phyloP scores from a whole-genome alignment of 768 basidiomycete genomes.

The Leccinellum rugosiceps region DNA sequence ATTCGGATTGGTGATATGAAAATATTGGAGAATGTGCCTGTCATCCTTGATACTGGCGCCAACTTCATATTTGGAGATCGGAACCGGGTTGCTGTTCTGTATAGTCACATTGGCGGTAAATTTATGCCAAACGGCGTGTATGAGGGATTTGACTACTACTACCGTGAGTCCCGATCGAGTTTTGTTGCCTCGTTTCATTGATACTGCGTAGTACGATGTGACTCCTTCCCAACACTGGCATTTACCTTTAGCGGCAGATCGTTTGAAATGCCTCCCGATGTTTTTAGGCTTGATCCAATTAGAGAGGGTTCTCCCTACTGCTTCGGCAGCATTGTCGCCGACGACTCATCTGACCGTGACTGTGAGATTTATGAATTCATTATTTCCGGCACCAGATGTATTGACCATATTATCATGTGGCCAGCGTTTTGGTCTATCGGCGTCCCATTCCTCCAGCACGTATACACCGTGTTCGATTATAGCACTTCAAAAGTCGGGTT shows the following conservation, averaged over 20 bases:
- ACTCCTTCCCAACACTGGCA: not conserved
- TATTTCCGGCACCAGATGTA: not conserved
- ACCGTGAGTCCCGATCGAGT: not conserved
- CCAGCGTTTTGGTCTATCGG: not conserved
- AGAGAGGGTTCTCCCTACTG: not conserved
- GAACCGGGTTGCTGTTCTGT: not conserved
- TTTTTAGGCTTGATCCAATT: not conserved
- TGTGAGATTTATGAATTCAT: not conserved
- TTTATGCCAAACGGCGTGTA: not conserved
- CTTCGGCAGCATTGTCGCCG: not conserved
- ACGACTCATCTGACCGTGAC: not conserved
- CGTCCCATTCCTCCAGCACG: not conserved
- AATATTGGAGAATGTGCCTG: not conserved
- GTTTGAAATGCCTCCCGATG: not conserved
- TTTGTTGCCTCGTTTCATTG: not conserved
- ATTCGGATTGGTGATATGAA: not conserved
- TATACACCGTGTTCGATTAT: not conserved
- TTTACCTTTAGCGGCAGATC: not conserved
- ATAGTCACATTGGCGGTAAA: not conserved
- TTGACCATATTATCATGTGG: not conserved
- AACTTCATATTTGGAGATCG: not conserved
- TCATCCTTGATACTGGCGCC: not conserved
- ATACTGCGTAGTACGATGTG: not conserved
- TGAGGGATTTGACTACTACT: not conserved
- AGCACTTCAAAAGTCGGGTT: not conserved